Evolutionary conservation across 1,139 yeast genomes (phyloP).

Genomic region (Geotrichum australiense): DNA sequence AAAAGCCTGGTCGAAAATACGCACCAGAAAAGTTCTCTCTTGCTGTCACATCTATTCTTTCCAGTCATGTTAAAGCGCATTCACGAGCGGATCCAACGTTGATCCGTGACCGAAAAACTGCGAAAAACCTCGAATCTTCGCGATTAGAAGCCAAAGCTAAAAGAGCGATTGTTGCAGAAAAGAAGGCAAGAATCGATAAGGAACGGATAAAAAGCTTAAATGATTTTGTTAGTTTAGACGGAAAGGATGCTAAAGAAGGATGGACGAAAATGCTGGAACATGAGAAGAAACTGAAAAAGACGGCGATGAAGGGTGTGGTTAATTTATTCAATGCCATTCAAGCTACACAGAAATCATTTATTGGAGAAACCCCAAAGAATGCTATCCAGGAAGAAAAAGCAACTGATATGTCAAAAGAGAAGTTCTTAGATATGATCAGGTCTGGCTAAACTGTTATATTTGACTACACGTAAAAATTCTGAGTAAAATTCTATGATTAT

Average conservation of each 20-base stretch:
- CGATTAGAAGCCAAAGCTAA: slow-evolving; percentile 81
- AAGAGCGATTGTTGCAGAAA: slow-evolving; percentile 61
- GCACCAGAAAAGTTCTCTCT: slow-evolving; percentile 70
- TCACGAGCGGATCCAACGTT: slow-evolving; percentile 85
- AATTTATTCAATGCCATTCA: slow-evolving; percentile 84
- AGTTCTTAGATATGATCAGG: slow-evolving; percentile 80
- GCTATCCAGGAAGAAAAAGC: slow-evolving; percentile 48
- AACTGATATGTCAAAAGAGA: slow-evolving; percentile 80
- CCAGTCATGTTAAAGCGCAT: slow-evolving; percentile 80
- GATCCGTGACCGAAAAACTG: slow-evolving; percentile 56
- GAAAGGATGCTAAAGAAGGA: slow-evolving; percentile 45
- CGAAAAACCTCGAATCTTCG: slow-evolving; percentile 71
- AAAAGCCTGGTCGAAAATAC: too few species aligned
- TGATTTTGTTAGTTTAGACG: slow-evolving; percentile 4
- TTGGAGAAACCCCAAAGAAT: slow-evolving; percentile 30
- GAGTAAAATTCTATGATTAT: too few species aligned
- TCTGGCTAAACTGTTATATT: slow-evolving; percentile 53
- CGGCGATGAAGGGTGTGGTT: slow-evolving; percentile 93
- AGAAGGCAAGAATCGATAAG: slow-evolving; percentile 58
- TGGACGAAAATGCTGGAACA: slow-evolving; percentile 49
- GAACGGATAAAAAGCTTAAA: slow-evolving; percentile 42
- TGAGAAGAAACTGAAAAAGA: slow-evolving; percentile 68
- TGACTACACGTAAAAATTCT: too few species aligned
- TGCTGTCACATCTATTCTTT: slow-evolving; percentile 79
- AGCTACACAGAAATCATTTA: slow-evolving; percentile 57